Percentiles rank a stretch among this genome's conserved stretches.
Conservation (phyloP, 805 yeast species). For the Sugiyamaella marilandica region DNA sequence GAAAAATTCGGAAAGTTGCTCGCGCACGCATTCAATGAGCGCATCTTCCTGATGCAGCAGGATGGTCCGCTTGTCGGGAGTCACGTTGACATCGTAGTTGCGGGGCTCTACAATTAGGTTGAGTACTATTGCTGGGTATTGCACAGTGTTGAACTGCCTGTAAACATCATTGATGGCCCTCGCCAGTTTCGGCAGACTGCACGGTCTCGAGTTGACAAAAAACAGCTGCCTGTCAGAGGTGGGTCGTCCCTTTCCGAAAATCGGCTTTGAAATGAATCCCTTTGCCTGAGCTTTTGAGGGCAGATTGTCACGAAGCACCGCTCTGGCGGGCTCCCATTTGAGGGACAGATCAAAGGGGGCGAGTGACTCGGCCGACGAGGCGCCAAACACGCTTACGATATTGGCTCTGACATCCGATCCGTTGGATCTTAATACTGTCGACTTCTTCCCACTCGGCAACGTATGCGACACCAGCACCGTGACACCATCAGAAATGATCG, state of each 20-base stretch:
- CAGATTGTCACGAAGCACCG: conserved; percentile 30
- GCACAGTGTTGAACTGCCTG: conserved; percentile 63
- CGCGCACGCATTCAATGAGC: conserved; percentile 53
- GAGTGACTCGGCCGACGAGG: conserved; percentile 57
- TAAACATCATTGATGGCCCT: conserved; percentile 70
- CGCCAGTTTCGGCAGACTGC: conserved; percentile 48
- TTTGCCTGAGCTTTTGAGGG: conserved; percentile 26
- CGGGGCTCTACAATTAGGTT: conserved; percentile 50
- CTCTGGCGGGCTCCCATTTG: conserved; percentile 6
- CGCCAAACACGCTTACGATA: conserved; percentile 65
- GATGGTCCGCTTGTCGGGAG: conserved; percentile 83
- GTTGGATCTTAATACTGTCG: conserved; percentile 56
- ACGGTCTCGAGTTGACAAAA: conserved; percentile 74
- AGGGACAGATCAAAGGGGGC: conserved; percentile 41
- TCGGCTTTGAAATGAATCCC: conserved; percentile 69
- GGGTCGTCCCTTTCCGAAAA: conserved; percentile 74
- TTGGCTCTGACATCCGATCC: conserved; percentile 46
- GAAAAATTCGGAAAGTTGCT: conserved; percentile 46
- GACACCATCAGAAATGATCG: conserved; percentile 53
- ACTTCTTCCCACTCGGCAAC: conserved; percentile 43
- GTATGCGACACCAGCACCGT: conserved; percentile 57
- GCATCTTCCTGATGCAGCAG: conserved; percentile 60
- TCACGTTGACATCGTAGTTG: conserved; percentile 70
- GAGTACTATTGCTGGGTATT: conserved; percentile 64
- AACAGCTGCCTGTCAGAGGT: conserved; percentile 70